Evolutionary conservation across 208 protist species (phyloP).

Genomic region (Lotmaria passim): DNA sequence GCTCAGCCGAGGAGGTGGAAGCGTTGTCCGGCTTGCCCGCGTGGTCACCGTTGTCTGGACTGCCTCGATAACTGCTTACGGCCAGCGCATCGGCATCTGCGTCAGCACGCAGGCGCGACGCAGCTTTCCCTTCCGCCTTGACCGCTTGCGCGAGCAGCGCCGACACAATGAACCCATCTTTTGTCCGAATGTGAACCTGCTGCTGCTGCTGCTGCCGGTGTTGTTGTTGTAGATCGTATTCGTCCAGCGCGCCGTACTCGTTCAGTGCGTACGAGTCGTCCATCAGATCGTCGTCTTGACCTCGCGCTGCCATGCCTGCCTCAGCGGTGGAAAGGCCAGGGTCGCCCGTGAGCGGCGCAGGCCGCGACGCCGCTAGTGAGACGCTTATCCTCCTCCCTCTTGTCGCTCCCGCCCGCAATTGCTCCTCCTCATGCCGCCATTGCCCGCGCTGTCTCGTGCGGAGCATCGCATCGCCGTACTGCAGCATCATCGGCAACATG

Average conservation of each 20-base stretch:
- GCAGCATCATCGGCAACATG: conserved; percentile 18
- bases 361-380: too few relatives aligned
- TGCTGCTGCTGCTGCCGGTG: too few relatives aligned
- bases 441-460: background rate
- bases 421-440: background rate
- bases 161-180: conserved; percentile 1
- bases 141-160: background rate
- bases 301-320: background rate
- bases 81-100: background rate
- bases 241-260: background rate
- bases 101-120: too few relatives aligned
- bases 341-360: too few relatives aligned
- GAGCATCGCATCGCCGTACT: conserved; percentile 14
- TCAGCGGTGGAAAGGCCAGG: background rate
- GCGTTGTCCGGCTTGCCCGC: background rate
- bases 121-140: too few relatives aligned
- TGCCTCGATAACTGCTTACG: background rate
- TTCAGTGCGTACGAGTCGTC: conserved; percentile 2
- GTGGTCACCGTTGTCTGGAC: background rate
- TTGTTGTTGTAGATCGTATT: too few relatives aligned
- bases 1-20: background rate
- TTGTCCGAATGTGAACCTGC: too few relatives aligned
- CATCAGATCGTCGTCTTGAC: background rate
- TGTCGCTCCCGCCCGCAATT: background rate
- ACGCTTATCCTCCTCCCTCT: background rate